Conservation (phyloP, 345 rosid species). For the Cardiospermum halicacabum region DNA sequence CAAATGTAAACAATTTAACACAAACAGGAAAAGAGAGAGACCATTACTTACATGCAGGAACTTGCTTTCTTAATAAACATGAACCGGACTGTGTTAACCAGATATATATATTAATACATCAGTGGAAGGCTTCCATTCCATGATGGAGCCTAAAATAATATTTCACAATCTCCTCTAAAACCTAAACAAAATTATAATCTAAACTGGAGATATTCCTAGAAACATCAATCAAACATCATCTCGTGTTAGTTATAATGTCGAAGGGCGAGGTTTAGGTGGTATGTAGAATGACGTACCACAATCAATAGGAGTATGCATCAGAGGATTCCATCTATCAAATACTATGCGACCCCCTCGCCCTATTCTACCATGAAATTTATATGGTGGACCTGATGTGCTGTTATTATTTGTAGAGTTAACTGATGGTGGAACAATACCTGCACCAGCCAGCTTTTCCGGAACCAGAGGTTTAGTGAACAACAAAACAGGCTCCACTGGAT, state of each 20-base stretch:
- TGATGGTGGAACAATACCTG: constrained; percentile 77
- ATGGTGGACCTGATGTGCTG: constrained; percentile 29
- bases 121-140: background rate
- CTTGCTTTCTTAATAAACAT: background rate
- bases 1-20: background rate
- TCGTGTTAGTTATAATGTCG: constrained; percentile 35
- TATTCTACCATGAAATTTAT: constrained; percentile 77
- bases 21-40: background rate
- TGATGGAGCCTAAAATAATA: background rate
- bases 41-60: background rate
- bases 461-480: constrained; percentile 88
- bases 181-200: constrained; percentile 10
- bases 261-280: constrained; percentile 58
- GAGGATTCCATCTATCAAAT: constrained; percentile 94
- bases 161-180: background rate
- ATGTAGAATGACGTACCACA: constrained; percentile 56
- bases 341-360: constrained; percentile 95
- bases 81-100: background rate
- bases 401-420: constrained; percentile 39
- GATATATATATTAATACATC: no score
- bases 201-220: background rate
- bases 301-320: constrained; percentile 62
- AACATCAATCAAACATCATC: no score
- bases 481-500: constrained; percentile 82
- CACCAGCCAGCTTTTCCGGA: constrained; percentile 82